These are phyloP conservation scores for Lepidium didymum DNA, from an alignment of 345 rosid species.

Conservation along the genomic window DNA sequence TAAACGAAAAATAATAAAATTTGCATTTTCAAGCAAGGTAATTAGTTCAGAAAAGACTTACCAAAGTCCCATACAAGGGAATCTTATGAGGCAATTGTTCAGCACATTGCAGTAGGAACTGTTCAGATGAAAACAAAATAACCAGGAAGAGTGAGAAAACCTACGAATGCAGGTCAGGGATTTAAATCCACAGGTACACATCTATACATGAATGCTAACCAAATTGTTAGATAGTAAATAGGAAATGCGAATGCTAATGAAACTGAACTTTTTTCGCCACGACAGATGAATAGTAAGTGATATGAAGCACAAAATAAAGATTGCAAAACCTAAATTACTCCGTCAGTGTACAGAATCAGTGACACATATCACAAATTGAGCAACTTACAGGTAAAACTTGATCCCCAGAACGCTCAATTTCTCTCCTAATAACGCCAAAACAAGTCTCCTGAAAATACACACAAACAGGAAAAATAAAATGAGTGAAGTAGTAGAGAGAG, in stretches of 20 bases:
- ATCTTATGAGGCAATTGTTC: conserved; percentile 92
- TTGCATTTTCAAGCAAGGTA: background rate
- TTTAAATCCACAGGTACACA: background rate
- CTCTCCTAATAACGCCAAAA: conserved; percentile 66
- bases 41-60: conserved; percentile 32
- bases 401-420: conserved; percentile 64
- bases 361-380: background rate
- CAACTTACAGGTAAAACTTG: conserved; percentile 50
- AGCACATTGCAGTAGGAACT: conserved; percentile 78
- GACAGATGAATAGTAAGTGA: no score
- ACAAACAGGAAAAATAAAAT: background rate
- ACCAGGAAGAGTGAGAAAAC: background rate
- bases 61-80: conserved; percentile 87
- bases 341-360: background rate
- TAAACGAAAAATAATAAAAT: background rate
- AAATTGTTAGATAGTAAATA: background rate
- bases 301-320: background rate
- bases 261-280: background rate
- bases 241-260: background rate
- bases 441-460: conserved; percentile 59
- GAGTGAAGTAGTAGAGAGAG: background rate
- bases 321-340: background rate
- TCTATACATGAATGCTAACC: background rate
- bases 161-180: background rate
- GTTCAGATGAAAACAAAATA: conserved; percentile 20